Conservation (phyloP, 2,329 filamentous ascomycete species). For the Triangularia setosa region DNA sequence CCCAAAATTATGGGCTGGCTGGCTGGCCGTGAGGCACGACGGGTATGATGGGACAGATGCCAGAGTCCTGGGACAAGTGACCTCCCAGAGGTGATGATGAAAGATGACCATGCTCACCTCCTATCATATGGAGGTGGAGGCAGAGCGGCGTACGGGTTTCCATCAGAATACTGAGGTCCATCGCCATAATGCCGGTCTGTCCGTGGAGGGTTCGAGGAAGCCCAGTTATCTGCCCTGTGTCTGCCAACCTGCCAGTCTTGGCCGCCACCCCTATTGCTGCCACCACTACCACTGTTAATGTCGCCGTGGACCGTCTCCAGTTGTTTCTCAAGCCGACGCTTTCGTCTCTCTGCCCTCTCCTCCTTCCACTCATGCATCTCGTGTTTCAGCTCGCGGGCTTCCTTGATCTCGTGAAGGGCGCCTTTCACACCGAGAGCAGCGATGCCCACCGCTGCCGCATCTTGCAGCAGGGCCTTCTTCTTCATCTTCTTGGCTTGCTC, state of each 20-base stretch:
- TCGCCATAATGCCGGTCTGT: constrained; percentile 38
- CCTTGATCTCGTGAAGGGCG: constrained; percentile 53
- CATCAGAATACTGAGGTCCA: constrained; percentile 44
- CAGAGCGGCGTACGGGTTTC: constrained; percentile 44
- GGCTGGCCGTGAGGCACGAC: neutral
- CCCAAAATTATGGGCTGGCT: neutral
- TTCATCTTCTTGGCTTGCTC: constrained; percentile 54
- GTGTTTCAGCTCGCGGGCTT: constrained; percentile 47
- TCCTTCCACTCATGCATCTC: constrained; percentile 47
- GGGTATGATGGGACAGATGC: neutral
- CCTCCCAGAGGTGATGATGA: neutral
- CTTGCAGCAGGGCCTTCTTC: constrained; percentile 53
- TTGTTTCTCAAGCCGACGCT: constrained; percentile 40
- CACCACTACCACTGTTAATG: constrained; percentile 12
- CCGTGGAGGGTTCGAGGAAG: constrained; percentile 38
- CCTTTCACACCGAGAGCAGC: constrained; percentile 56
- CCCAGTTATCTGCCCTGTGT: constrained; percentile 44
- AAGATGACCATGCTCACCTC: constrained; percentile 28
- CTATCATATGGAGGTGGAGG: constrained; percentile 40
- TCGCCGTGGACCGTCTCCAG: constrained; percentile 27
- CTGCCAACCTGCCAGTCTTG: constrained; percentile 28
- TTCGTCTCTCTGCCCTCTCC: constrained; percentile 48
- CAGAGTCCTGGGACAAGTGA: too few relatives aligned
- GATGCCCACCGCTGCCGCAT: constrained; percentile 56
- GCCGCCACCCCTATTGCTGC: constrained; percentile 16